Evolutionary conservation across 1,284 basidiomycete species (phyloP).

Genomic region (Filobasidium uniguttulatum): DNA sequence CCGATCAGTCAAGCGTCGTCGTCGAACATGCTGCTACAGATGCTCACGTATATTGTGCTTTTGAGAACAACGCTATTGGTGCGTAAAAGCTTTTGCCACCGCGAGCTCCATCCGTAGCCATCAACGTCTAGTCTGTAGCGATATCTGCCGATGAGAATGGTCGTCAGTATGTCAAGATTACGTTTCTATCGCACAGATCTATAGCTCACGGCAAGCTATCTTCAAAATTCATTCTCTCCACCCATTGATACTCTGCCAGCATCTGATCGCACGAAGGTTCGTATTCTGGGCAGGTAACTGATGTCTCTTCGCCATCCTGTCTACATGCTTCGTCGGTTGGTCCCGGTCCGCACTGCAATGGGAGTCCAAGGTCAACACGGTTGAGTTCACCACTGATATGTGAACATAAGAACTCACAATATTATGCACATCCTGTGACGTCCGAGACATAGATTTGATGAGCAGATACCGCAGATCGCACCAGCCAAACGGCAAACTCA

Average conservation of each 20-base stretch:
- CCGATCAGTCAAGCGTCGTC: not conserved
- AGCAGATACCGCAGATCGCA: not conserved
- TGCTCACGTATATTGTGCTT: constrained; percentile 28
- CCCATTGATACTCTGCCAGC: constrained; percentile 26
- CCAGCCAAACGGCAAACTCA: not conserved
- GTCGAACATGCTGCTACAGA: not conserved
- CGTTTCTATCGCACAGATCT: not conserved
- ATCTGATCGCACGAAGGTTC: constrained; percentile 28
- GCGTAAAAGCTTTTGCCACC: constrained; percentile 21
- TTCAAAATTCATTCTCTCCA: constrained; percentile 20
- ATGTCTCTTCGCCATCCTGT: not conserved
- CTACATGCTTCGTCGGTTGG: constrained; percentile 6
- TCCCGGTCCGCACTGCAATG: constrained; percentile 2
- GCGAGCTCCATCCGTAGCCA: constrained; percentile 38
- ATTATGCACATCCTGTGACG: not conserved
- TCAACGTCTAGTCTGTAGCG: constrained; percentile 39
- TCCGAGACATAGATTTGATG: too few relatives aligned
- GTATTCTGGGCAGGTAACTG: not conserved
- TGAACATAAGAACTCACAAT: not conserved
- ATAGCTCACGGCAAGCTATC: constrained; percentile 17
- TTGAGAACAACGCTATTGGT: constrained; percentile 28
- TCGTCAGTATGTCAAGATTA: not conserved
- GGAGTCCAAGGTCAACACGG: not conserved
- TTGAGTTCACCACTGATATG: not conserved
- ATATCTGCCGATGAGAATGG: constrained; percentile 20